A percentile compares a stretch with the other conserved stretches of the same genome.
Conservation (phyloP, 2,329 filamentous ascomycete genomes). For the Bipolaris gigantea region DNA sequence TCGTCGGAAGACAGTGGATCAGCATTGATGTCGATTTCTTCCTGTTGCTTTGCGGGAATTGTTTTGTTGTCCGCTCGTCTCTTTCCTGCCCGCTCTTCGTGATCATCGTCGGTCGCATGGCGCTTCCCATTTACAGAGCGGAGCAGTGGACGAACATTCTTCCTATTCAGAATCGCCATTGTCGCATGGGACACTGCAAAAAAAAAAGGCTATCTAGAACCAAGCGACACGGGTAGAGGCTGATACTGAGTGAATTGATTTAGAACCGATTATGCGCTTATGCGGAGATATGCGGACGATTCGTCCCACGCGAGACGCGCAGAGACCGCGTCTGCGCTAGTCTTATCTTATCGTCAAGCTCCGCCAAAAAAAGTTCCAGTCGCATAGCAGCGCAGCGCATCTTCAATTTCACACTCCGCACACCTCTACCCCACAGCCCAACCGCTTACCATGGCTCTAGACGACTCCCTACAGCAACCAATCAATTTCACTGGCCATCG, state of each 20-base stretch:
- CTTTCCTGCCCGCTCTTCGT: conserved; percentile 32
- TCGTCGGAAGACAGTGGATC: conserved; percentile 32
- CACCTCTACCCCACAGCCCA: neutral
- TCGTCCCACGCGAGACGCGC: conserved; percentile 10
- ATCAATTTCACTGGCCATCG: conserved; percentile 83
- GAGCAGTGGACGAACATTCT: conserved; percentile 29
- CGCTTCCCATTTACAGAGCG: conserved; percentile 33
- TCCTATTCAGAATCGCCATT: conserved; percentile 19
- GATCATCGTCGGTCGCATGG: conserved; percentile 44
- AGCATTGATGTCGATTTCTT: conserved; percentile 16
- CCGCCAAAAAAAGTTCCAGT: conserved; percentile 26
- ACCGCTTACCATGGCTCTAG: conserved; percentile 30
- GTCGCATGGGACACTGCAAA: neutral
- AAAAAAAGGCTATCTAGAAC: neutral
- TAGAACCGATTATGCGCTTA: neutral
- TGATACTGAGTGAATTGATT: neutral
- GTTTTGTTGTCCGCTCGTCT: neutral
- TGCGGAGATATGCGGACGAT: neutral
- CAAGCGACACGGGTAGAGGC: neutral
- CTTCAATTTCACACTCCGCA: neutral
- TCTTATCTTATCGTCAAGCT: conserved; percentile 15
- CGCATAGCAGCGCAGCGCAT: conserved; percentile 5
- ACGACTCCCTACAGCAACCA: conserved; percentile 49
- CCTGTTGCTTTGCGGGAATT: neutral
- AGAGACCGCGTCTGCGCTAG: conserved; percentile 11